A percentile compares a stretch with the other conserved stretches of the same genome.
Evolutionary conservation across 768 basidiomycete species (phyloP).

Genomic region (Phylloporus sp.): DNA sequence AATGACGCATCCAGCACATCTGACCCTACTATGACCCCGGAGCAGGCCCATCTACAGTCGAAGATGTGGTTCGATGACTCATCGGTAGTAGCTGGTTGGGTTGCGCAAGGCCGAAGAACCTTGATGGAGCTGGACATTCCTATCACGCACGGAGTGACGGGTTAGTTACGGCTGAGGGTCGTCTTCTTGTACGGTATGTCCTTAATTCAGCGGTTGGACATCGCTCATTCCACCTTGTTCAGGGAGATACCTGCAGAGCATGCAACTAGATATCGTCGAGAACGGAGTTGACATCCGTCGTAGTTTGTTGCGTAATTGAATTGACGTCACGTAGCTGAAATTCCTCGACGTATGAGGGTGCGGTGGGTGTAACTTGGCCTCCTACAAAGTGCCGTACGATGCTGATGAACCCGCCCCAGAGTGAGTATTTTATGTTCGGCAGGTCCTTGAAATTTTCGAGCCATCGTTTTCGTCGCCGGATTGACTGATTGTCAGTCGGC

Average conservation of each 20-base stretch:
- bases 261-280: neutral
- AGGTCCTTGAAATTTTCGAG: too few relatives aligned
- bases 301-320: neutral
- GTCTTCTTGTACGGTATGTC: neutral
- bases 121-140: conserved; percentile 45
- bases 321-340: neutral
- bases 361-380: neutral
- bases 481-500: neutral
- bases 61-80: conserved; percentile 53
- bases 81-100: conserved; percentile 45
- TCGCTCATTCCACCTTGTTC: neutral
- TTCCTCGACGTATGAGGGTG: neutral
- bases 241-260: neutral
- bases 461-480: neutral
- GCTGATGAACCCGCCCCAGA: neutral
- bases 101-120: conserved; percentile 44
- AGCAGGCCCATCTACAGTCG: conserved; percentile 3
- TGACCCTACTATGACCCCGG: conserved; percentile 1
- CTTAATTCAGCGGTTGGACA: neutral
- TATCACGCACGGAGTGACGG: conserved; percentile 39
- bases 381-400: neutral
- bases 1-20: conserved; percentile 16
- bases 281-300: neutral
- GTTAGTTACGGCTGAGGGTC: neutral
- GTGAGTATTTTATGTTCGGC: neutral